Base-by-base conservation (phyloP, 805 yeast species). In the Lipomyces mesembrius region DNA sequence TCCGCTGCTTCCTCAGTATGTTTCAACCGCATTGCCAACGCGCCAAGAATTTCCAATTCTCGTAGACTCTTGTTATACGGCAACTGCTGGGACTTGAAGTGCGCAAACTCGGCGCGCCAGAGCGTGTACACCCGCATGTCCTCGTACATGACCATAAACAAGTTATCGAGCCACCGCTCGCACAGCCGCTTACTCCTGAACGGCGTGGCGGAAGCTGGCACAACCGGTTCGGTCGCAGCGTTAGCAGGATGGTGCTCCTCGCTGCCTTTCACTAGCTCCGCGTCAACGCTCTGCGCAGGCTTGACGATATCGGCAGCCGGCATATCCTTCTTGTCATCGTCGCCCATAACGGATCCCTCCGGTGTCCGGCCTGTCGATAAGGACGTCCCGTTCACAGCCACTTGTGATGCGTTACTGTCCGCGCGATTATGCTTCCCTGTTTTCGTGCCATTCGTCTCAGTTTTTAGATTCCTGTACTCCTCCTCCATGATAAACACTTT, bases 1-100 rank as follows among this genome's bases (percentile, higher is more conserved):
- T 84, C 84, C 0, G 93, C 87, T 0, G 98, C 97, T 77, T 92
- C 98, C 72, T 88, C 91, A 70, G 80, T 83, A 77, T 94, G 97
- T 69, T 92, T 92, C 71, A 96, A 82, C 71, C 99, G 85, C 73
- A 83, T 85, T 0, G 98, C 96, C 59, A 92, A 88, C 73, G 86
- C 81, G 1, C 99, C 99, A 69, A 93, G 82, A 46, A 91, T 81
- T 78, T 96, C 97, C 97, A 98, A 93, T 78, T 93, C 98, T 65
- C 89, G 80, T 0, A 97, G 87, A 35, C 88, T 81, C 75, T 91
- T 92, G 73, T 85, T 86, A 77, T 89, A 90, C 55, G 86, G 87
- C 77, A 91, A 83, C 77, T 91, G 91, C 76, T 92, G 97, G 5
- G 96, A 91, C 77, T 90, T 92, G 79, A 90, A 89, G 78, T 94